Base-by-base conservation (phyloP, 2,329 filamentous ascomycete species). In the Monosporascus sp. region DNA sequence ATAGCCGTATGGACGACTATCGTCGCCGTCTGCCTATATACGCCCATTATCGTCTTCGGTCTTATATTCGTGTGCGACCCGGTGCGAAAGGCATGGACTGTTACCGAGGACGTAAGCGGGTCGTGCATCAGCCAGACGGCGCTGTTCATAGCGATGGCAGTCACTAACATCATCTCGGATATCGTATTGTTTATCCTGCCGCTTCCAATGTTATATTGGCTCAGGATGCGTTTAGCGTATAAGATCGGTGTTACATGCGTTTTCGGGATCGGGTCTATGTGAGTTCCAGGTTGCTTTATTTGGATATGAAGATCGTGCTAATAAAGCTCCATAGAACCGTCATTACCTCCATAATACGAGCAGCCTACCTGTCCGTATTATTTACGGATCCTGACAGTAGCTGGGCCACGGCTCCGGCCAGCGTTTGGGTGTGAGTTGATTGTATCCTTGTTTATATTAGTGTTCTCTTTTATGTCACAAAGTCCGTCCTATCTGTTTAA, bases 91-190 rank as follows among this genome's bases (percentile, higher is more conserved):
- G 55, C 59, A 8, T 68, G 61, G 62, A 55, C 62, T 37, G 28
- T 51, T 7, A 48, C 24, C 14, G 31, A 40, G 55, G 70, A 18
- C 62, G 60, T 24, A 11, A 11, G 9, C 8, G 48, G 35, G 11
- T 17, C n/a, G 40, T 76, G 74, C 58, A 65, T 76, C 48, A 58
- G 70, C 48, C 69, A 72, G 50, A 68, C 71, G 37, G 60, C 70
- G 11, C 70, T 75, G 55, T 74, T 75, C 58, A 65, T 75, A n/a
- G 62, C 66, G 43, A 72, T 72, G 49, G 71, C 72, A 0, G 69
- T 67, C 6, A 60, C 73, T n/a, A 73, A 74, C 57, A 71, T 75
- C 48, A 37, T 70, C 31, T 74, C 72, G 15, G 71, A 75, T 58
- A 41, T 76, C 9, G 49, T 72, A 18, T 69, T 73, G 28, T 71